Conservation (phyloP, 768 basidiomycete species). For the Leccinum aurantiacum region DNA sequence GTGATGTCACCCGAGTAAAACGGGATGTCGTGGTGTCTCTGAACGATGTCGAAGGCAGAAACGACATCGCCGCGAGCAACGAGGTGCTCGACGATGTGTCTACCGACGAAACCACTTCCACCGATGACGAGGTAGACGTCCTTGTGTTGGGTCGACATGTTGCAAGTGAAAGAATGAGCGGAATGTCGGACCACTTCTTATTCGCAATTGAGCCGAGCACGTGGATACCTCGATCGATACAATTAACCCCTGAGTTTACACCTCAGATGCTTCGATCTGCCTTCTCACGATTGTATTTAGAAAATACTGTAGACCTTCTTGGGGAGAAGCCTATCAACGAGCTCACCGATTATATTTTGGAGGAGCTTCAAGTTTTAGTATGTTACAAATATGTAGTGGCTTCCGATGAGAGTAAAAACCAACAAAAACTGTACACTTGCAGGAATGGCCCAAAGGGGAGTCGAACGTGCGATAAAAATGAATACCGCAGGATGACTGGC, state of each 20-base stretch:
- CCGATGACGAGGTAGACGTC: constrained; percentile 92
- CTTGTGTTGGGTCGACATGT: constrained; percentile 31
- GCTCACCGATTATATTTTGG: no score
- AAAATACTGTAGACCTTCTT: no score
- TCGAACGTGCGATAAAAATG: constrained; percentile 5
- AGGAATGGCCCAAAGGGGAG: not conserved
- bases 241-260: not conserved
- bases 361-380: no score
- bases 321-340: no score
- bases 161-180: not conserved
- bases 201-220: constrained; percentile 9
- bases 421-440: no score
- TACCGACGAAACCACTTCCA: constrained; percentile 88
- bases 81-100: constrained; percentile 87
- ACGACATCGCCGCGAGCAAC: constrained; percentile 77
- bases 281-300: no score
- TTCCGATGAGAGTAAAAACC: no score
- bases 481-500: not conserved
- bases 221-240: not conserved
- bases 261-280: no score
- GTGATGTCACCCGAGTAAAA: constrained; percentile 92
- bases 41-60: constrained; percentile 88
- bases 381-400: no score
- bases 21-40: constrained; percentile 80
- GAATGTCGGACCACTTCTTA: constrained; percentile 6